Percentiles rank a stretch among this genome's conserved stretches.
phyloP scores from a whole-genome alignment of 495 filamentous ascomycete genomes.

The Diplogelasinospora grovesii region DNA sequence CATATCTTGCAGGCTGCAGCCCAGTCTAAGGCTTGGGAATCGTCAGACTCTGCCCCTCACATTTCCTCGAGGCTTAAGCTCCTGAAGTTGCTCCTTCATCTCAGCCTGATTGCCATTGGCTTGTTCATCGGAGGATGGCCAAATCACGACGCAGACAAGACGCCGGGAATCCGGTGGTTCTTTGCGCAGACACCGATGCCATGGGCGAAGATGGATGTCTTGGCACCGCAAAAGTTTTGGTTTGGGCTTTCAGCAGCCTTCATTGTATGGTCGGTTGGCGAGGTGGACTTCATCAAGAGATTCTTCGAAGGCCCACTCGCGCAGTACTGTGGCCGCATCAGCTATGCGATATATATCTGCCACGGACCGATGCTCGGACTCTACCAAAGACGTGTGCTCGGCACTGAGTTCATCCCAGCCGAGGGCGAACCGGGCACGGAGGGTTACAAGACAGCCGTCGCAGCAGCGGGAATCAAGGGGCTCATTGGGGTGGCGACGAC shows the following conservation, averaged over 20 bases:
- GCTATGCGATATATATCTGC: constrained; percentile 55
- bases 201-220: constrained; percentile 22
- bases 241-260: constrained; percentile 48
- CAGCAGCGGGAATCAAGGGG: constrained; percentile 40
- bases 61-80: background rate
- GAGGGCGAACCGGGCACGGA: constrained; percentile 13
- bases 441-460: constrained; percentile 19
- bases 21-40: constrained; percentile 15
- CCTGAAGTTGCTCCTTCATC: constrained; percentile 13
- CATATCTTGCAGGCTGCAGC: constrained; percentile 30
- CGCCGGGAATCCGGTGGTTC: constrained; percentile 30
- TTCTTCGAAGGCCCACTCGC: constrained; percentile 50
- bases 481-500: constrained; percentile 47
- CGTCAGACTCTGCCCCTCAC: background rate
- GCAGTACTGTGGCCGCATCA: constrained; percentile 58
- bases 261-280: constrained; percentile 50
- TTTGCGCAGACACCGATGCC: constrained; percentile 26
- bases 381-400: constrained; percentile 42
- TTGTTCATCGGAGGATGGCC: constrained; percentile 43
- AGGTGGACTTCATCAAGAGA: constrained; percentile 41
- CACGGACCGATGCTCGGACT: constrained; percentile 52
- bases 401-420: constrained; percentile 12
- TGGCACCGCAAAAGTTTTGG: constrained; percentile 46
- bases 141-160: constrained; percentile 29
- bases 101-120: constrained; percentile 26